Evolutionary conservation across 129 eudicot genomes (phyloP).

Genomic region (Logfia minima): DNA sequence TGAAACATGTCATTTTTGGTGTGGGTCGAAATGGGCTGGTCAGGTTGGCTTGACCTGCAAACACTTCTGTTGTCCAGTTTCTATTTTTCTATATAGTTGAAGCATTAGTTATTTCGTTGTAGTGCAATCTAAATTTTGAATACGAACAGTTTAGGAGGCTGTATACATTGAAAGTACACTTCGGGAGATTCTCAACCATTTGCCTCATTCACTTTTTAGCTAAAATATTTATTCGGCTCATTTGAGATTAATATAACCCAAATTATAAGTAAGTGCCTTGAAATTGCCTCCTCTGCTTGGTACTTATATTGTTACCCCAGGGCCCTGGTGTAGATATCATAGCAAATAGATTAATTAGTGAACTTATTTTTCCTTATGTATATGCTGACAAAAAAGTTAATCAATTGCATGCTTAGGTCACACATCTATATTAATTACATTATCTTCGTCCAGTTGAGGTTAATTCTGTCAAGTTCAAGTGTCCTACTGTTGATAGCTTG

Average conservation of each 20-base stretch:
- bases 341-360: neutral
- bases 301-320: neutral
- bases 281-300: too few relatives aligned
- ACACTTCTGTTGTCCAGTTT: neutral
- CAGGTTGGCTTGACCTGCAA: neutral
- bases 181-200: neutral
- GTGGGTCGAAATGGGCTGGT: neutral
- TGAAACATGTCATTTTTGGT: neutral
- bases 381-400: neutral
- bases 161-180: too few relatives aligned
- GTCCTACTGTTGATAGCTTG: neutral
- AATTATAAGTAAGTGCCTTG: neutral
- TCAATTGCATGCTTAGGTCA: constrained; percentile 1
- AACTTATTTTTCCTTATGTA: neutral
- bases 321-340: neutral
- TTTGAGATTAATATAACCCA: too few relatives aligned
- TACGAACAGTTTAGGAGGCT: neutral
- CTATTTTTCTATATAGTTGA: neutral
- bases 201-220: neutral
- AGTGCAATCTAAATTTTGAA: neutral
- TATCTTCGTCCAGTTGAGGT: neutral
- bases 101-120: neutral
- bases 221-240: neutral
- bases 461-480: neutral
- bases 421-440: neutral